These are phyloP conservation scores for Geotrichum australiense DNA, from an alignment of 1,139 yeast species.

Conservation along the genomic window DNA sequence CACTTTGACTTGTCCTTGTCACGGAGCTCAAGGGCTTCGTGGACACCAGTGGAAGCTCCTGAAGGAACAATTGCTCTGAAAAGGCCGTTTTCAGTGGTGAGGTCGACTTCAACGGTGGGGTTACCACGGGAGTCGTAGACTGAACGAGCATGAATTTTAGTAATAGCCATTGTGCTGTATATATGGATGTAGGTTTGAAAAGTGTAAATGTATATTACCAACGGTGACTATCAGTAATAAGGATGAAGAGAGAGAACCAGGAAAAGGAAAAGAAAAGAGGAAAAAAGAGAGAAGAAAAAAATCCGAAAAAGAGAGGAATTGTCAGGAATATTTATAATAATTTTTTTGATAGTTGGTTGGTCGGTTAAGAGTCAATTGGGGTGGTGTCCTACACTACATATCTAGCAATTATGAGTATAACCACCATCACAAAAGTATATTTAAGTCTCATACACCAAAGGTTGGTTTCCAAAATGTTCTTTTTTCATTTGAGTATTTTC, in stretches of 20 bases:
- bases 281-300: slow-evolving; percentile 3
- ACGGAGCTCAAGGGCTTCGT: slow-evolving; percentile 93
- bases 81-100: slow-evolving; percentile 75
- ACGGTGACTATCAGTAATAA: too few relatives aligned
- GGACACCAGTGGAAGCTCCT: slow-evolving; percentile 94
- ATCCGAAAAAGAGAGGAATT: not conserved
- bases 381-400: too few relatives aligned
- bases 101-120: slow-evolving; percentile 95
- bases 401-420: too few relatives aligned
- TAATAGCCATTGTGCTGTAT: slow-evolving; percentile 49
- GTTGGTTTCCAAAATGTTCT: too few relatives aligned
- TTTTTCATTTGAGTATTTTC: too few relatives aligned
- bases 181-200: too few relatives aligned
- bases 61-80: slow-evolving; percentile 95
- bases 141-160: slow-evolving; percentile 79
- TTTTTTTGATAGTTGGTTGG: too few relatives aligned
- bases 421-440: too few relatives aligned
- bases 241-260: not conserved
- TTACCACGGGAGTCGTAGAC: slow-evolving; percentile 97
- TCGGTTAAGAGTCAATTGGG: too few relatives aligned
- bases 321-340: too few relatives aligned
- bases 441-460: too few relatives aligned
- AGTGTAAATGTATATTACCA: too few relatives aligned
- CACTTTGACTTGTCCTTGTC: slow-evolving; percentile 91
- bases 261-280: not conserved